Percentiles rank a stretch among this genome's conserved stretches.
These are phyloP conservation scores for Lactarius psammicola DNA, from an alignment of 768 basidiomycete genomes.

Conservation along the genomic window DNA sequence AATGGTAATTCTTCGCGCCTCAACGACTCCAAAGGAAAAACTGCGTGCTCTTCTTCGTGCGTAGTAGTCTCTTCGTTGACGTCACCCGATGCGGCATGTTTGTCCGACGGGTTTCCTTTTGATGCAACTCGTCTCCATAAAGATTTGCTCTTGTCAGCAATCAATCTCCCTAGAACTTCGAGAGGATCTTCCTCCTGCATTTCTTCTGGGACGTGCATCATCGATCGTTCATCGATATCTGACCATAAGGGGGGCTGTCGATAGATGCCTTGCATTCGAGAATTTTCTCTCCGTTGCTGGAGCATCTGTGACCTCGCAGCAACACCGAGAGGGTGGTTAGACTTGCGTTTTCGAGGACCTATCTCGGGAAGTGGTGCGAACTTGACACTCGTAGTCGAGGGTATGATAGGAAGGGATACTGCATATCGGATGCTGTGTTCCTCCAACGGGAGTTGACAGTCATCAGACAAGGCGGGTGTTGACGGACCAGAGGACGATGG, in stretches of 20 bases:
- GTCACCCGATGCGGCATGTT: background rate
- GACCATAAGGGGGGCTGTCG: constrained; percentile 15
- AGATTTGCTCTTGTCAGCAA: constrained; percentile 26
- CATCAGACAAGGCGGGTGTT: constrained; percentile 15
- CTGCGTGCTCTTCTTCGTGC: background rate
- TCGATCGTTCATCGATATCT: constrained; percentile 9
- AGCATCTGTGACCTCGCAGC: constrained; percentile 40
- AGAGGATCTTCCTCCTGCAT: constrained; percentile 24
- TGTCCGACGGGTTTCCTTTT: constrained; percentile 14
- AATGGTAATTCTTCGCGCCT: background rate
- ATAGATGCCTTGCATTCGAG: background rate
- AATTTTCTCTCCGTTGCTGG: constrained; percentile 30
- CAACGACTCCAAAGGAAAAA: too few relatives aligned
- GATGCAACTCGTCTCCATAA: constrained; percentile 23
- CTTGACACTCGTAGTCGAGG: constrained; percentile 31
- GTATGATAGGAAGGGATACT: constrained; percentile 27
- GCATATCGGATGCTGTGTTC: constrained; percentile 11
- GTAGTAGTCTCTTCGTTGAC: background rate
- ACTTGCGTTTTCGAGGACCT: constrained; percentile 35
- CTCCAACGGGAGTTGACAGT: background rate
- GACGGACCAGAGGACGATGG: constrained; percentile 16
- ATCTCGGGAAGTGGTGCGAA: constrained; percentile 40
- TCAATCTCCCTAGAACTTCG: constrained; percentile 18
- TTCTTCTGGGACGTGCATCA: constrained; percentile 4
- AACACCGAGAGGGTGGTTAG: constrained; percentile 37